Conservation (phyloP, 306 rosid genomes). For the Oemleria cerasiformis region DNA sequence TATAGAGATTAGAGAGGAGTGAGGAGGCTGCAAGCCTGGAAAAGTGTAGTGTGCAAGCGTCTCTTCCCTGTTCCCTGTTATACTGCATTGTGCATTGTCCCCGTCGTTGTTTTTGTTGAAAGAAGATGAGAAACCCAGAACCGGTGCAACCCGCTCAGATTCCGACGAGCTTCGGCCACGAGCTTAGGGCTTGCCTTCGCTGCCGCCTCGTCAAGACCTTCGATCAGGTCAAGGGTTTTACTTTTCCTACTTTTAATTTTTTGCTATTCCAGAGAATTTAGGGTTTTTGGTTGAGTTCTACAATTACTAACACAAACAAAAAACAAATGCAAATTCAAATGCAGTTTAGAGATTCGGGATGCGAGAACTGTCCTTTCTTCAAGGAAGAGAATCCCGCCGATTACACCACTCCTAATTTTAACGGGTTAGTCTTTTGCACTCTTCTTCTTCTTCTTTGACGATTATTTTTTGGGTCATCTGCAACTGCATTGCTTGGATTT, state of each 20-base stretch:
- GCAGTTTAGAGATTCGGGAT: constrained; percentile 87
- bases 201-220: constrained; percentile 98
- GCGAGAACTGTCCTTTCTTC: constrained; percentile 93
- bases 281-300: background rate
- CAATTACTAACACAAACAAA: too few relatives aligned
- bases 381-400: constrained; percentile 78
- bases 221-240: constrained; percentile 62
- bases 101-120: background rate
- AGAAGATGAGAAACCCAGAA: constrained; percentile 41
- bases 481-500: background rate
- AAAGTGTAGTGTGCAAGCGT: too few relatives aligned
- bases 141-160: constrained; percentile 60
- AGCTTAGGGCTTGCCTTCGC: constrained; percentile 92
- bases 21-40: too few relatives aligned
- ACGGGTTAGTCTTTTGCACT: constrained; percentile 45
- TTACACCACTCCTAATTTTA: constrained; percentile 93
- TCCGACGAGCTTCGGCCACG: constrained; percentile 91
- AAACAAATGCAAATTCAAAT: background rate
- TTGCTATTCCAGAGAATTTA: background rate
- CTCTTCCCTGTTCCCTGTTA: too few relatives aligned
- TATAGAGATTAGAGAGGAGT: too few relatives aligned
- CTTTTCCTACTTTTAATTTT: background rate
- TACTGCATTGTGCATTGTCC: too few relatives aligned
- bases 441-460: background rate
- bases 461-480: background rate